These are phyloP conservation scores for Dalbergia cultrata DNA, from an alignment of 306 rosid species.

Conservation along the genomic window DNA sequence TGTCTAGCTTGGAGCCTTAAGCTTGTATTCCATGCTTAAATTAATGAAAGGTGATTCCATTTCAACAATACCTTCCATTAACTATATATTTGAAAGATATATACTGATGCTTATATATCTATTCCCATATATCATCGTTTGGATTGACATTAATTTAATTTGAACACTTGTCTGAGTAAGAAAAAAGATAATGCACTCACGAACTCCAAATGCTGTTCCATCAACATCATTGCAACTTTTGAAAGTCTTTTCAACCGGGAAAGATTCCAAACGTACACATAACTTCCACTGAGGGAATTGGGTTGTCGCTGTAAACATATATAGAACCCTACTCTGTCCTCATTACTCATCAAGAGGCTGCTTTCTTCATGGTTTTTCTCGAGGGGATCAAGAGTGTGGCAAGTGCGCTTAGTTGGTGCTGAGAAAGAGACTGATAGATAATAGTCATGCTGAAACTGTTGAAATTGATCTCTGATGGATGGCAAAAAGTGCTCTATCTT, in stretches of 20 bases:
- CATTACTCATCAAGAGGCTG: slow-evolving; percentile 3
- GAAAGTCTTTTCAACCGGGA: slow-evolving; percentile 43
- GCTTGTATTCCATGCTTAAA: not conserved
- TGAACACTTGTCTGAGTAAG: slow-evolving; percentile 19
- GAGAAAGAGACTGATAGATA: slow-evolving; percentile 41
- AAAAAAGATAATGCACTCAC: slow-evolving; percentile 26
- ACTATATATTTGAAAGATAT: not conserved
- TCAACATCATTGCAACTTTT: slow-evolving; percentile 54
- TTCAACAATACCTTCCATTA: slow-evolving; percentile 17
- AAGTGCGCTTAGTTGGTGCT: slow-evolving; percentile 45
- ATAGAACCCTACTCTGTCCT: slow-evolving; percentile 15
- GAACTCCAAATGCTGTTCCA: slow-evolving; percentile 27
- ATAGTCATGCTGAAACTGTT: not conserved
- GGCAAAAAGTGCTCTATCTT: slow-evolving; percentile 10
- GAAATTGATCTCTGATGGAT: not conserved
- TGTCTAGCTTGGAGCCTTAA: not conserved
- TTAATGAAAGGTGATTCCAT: not conserved
- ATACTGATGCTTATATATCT: not conserved
- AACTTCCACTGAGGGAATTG: slow-evolving; percentile 44
- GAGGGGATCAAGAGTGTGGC: not conserved
- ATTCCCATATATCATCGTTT: not conserved
- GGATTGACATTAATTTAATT: slow-evolving; percentile 15
- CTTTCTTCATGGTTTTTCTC: slow-evolving; percentile 17
- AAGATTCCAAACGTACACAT: slow-evolving; percentile 45
- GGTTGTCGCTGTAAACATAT: slow-evolving; percentile 26